Conservation (phyloP, 495 filamentous ascomycete species). For the Aspergillus leporis region DNA sequence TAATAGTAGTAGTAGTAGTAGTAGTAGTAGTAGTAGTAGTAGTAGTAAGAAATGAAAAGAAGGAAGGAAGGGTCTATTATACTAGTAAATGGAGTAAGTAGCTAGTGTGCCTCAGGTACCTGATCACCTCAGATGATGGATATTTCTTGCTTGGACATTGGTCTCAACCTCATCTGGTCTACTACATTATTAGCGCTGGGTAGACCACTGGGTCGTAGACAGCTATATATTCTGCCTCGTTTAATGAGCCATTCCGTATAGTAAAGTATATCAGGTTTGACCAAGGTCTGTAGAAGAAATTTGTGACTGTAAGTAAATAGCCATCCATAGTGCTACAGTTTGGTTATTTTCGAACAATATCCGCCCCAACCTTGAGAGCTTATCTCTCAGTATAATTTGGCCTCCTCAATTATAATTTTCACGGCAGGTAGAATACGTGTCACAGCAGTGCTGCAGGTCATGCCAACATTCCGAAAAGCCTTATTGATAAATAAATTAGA, state of each 20-base stretch:
- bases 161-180: neutral
- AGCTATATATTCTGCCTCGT: neutral
- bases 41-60: neutral
- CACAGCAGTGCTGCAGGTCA: neutral
- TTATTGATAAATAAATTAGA: no score
- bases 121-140: conserved; percentile 12
- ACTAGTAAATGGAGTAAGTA: neutral
- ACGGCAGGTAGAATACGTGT: neutral
- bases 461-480: neutral
- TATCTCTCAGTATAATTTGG: no score
- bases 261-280: no score
- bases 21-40: no score
- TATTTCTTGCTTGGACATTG: neutral
- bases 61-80: neutral
- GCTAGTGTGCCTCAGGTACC: neutral
- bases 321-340: no score
- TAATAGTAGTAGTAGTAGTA: no score
- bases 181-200: neutral
- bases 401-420: neutral
- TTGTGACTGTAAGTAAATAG: no score
- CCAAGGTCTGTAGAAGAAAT: no score
- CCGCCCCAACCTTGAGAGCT: no score
- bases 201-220: neutral
- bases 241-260: no score
- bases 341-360: no score